Evolutionary conservation across 352 stramenopile species (phyloP), one percentile per base, ranked within the genome.

Genomic region (Pythium oligandrum): DNA sequence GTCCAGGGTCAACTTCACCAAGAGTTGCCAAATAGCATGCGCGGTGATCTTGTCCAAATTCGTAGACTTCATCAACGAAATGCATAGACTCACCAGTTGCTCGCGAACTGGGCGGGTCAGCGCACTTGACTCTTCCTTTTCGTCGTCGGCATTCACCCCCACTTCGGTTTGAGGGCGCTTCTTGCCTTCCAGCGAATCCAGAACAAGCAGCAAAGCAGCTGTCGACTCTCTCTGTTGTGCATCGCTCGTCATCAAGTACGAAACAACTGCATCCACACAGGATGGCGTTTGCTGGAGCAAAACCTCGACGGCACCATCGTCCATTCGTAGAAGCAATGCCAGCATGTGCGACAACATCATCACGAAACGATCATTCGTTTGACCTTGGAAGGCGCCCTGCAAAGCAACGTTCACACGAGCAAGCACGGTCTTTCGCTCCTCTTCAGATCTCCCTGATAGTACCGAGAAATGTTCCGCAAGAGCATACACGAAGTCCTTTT

Each of bases 21-120:
- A 50, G 32, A 95, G 40, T 50, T 95, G 85, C 75, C 83, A 82
- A 52, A 88, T 68, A 32, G 85, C 76, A 39, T 95, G 85, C 1
- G 75, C 73, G 35, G 69, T 57, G 36, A 65, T 65, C 38, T 66
- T 64, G 30, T 63, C 55, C 10, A 77, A 33, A 4, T 64, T 55
- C 1, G 33, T 32, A 1, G 35, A 51, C 17, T 34, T 43, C 48
- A 75, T 64, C 8, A 71, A 46, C 37, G 31, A 6, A 11, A 71
- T 44, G 6, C 53, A 57, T 8, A 63, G 37, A 3, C 56, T 44
- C 38, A 75, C 17, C 1, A 75, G 38, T n/a, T 57, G 11, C 10
- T 30, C 34, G 30, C 40, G 40, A 30, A 45, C 9, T 42, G 37
- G 32, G 1, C 31, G n/a, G 9, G 44, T 72, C 47, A 45, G 54